A percentile compares a stretch with the other conserved stretches of the same genome.
These are phyloP conservation scores for Grifola frondosa DNA, from an alignment of 1,284 basidiomycete species.

Conservation along the genomic window DNA sequence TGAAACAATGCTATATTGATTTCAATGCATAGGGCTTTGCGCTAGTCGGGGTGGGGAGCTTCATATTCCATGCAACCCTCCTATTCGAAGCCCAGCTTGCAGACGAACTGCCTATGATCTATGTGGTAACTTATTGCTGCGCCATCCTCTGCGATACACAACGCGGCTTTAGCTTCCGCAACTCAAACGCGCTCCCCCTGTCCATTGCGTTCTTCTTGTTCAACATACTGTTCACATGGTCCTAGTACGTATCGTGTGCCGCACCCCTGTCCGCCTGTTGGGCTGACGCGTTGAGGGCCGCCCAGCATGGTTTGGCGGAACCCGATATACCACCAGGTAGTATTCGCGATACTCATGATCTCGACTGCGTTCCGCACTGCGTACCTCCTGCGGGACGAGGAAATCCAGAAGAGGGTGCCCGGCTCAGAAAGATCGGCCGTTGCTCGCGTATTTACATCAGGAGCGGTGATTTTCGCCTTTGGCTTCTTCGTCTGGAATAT, in stretches of 20 bases:
- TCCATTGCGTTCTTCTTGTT: conserved; percentile 46
- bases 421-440: conserved; percentile 41
- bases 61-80: conserved; percentile 70
- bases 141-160: conserved; percentile 58
- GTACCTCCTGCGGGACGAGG: conserved; percentile 49
- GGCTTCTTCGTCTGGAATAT: conserved; percentile 70
- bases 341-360: conserved; percentile 57
- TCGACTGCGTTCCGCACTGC: conserved; percentile 43
- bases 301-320: conserved; percentile 56
- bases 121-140: conserved; percentile 52
- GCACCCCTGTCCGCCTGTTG: not conserved
- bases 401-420: conserved; percentile 42
- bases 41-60: conserved; percentile 62
- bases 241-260: conserved; percentile 49
- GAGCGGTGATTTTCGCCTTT: conserved; percentile 48
- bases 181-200: conserved; percentile 36
- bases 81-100: conserved; percentile 66
- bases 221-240: conserved; percentile 58
- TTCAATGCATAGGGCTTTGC: conserved; percentile 47
- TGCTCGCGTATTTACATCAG: conserved; percentile 43
- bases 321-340: conserved; percentile 65
- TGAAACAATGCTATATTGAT: no score
- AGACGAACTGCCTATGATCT: conserved; percentile 73
- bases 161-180: conserved; percentile 46
- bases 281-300: not conserved